Evolutionary conservation across 345 rosid species (phyloP).

Genomic region (Clausena lansium): DNA sequence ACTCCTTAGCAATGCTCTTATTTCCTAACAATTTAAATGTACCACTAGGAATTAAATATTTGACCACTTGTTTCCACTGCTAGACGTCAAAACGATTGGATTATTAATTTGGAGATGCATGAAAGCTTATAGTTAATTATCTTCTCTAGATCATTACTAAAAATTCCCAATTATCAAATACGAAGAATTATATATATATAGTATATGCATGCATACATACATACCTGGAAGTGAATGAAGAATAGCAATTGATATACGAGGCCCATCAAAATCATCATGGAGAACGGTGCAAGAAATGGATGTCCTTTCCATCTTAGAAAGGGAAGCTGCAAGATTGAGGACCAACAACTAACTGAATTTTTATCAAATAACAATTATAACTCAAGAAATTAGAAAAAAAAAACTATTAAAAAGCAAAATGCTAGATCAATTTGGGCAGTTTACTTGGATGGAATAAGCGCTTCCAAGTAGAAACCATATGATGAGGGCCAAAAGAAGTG

Average conservation of each 20-base stretch:
- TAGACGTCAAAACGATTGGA: too few relatives aligned
- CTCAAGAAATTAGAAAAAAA: not conserved
- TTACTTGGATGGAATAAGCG: not conserved
- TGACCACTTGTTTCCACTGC: too few relatives aligned
- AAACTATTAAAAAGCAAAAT: not conserved
- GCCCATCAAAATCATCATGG: constrained; percentile 31
- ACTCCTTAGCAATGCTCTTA: too few relatives aligned
- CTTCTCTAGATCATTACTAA: too few relatives aligned
- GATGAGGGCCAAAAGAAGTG: not conserved
- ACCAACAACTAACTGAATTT: not conserved
- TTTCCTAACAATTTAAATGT: too few relatives aligned
- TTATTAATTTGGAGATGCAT: too few relatives aligned
- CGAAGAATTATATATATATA: not conserved
- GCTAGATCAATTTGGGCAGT: not conserved
- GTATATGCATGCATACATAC: not conserved
- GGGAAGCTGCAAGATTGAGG: constrained; percentile 29
- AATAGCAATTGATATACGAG: constrained; percentile 30
- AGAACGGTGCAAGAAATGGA: constrained; percentile 28
- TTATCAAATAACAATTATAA: not conserved
- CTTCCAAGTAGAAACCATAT: not conserved
- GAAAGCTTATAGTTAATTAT: too few relatives aligned
- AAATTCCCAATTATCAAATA: not conserved
- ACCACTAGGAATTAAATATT: too few relatives aligned
- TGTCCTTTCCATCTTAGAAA: constrained; percentile 41
- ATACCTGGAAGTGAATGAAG: constrained; percentile 31